A percentile compares a stretch with the other conserved stretches of the same genome.
phyloP scores from a whole-genome alignment of 1,284 basidiomycete species.

The Austroboletus niveus region DNA sequence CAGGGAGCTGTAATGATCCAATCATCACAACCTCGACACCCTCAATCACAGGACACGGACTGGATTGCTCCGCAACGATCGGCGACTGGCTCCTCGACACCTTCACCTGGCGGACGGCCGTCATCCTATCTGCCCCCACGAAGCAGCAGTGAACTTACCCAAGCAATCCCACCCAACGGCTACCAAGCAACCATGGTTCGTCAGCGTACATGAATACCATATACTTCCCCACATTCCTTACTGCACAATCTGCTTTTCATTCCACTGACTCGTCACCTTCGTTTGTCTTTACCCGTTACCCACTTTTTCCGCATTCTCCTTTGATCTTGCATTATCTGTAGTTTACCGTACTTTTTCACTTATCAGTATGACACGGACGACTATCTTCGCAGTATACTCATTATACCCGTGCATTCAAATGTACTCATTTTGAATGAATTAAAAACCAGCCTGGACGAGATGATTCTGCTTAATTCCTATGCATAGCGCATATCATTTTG shows the following conservation, averaged over 20 bases:
- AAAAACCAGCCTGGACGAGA: constrained; percentile 9
- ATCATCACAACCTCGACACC: constrained; percentile 37
- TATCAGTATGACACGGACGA: constrained; percentile 45
- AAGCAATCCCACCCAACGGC: constrained; percentile 45
- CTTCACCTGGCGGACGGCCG: constrained; percentile 50
- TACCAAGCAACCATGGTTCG: constrained; percentile 47
- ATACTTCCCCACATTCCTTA: constrained; percentile 16
- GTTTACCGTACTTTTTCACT: constrained; percentile 39
- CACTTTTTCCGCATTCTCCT: constrained; percentile 24
- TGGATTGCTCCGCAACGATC: constrained; percentile 49
- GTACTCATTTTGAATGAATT: constrained; percentile 41
- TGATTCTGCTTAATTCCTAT: constrained; percentile 9
- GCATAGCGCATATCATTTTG: constrained; percentile 32
- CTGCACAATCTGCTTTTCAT: constrained; percentile 25
- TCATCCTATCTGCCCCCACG: constrained; percentile 53
- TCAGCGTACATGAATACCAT: constrained; percentile 42
- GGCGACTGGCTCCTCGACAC: constrained; percentile 37
- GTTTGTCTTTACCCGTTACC: constrained; percentile 14
- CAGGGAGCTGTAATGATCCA: constrained; percentile 44
- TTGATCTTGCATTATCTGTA: constrained; percentile 41
- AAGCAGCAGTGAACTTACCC: constrained; percentile 45
- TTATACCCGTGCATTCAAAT: constrained; percentile 44
- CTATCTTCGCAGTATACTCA: constrained; percentile 46
- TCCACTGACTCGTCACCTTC: constrained; percentile 26
- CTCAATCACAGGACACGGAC: constrained; percentile 46